These are phyloP conservation scores for Mucor mucedo DNA, from an alignment of 371 early-diverging fungal genomes.

Conservation along the genomic window DNA sequence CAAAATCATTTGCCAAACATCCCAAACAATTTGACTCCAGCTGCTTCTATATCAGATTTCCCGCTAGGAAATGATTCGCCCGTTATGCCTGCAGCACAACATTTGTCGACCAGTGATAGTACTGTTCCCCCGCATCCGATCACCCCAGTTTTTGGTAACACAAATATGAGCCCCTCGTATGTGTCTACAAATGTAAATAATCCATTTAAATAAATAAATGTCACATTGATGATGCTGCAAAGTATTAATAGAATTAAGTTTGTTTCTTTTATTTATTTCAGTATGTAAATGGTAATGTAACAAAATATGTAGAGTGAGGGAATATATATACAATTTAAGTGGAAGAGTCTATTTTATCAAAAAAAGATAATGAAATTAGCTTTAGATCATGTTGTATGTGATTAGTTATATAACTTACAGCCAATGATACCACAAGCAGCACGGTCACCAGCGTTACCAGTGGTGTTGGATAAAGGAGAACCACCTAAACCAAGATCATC, in stretches of 20 bases:
- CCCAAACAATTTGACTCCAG: slow-evolving; percentile 9
- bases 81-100: neutral
- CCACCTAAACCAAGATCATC: slow-evolving; percentile 87
- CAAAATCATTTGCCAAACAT: slow-evolving; percentile 11
- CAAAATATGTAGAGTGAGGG: neutral
- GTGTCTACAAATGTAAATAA: slow-evolving; percentile 19
- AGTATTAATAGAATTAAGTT: neutral
- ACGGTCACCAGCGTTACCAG: slow-evolving; percentile 88
- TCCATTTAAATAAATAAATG: slow-evolving; percentile 11
- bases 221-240: neutral
- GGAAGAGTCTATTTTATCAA: neutral
- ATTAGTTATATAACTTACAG: slow-evolving; percentile 33
- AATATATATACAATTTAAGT: neutral
- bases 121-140: slow-evolving; percentile 14
- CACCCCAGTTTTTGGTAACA: slow-evolving; percentile 4
- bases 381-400: neutral
- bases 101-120: neutral
- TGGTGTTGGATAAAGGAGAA: slow-evolving; percentile 76
- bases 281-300: too few relatives aligned
- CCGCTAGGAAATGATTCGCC: neutral
- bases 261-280: neutral
- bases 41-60: slow-evolving; percentile 9
- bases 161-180: slow-evolving; percentile 2
- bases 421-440: slow-evolving; percentile 92
- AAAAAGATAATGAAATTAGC: neutral